Conservation (phyloP, 352 stramenopile genomes). For the Phytophthora lateralis region DNA sequence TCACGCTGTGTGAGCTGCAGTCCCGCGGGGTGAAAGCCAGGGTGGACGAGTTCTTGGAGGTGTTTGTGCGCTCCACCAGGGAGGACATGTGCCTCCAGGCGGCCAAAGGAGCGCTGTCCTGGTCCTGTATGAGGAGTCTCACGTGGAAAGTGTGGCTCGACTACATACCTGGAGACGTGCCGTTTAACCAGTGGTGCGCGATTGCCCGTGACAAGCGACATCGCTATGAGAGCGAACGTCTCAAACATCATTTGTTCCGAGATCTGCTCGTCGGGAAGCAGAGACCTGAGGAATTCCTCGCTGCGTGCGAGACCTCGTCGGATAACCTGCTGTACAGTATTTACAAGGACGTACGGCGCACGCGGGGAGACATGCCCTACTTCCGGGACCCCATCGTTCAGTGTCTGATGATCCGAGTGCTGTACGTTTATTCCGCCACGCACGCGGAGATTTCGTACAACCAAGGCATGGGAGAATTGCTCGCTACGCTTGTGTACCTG, state of each 20-base stretch:
- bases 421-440: conserved; percentile 73
- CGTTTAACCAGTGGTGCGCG: conserved; percentile 54
- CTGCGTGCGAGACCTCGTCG: conserved; percentile 50
- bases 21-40: conserved; percentile 51
- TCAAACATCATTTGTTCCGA: conserved; percentile 41
- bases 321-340: conserved; percentile 70
- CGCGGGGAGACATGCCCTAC: conserved; percentile 61
- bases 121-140: conserved; percentile 75
- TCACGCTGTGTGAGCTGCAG: conserved; percentile 69
- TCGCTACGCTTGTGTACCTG: conserved; percentile 74
- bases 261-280: conserved; percentile 36
- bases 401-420: conserved; percentile 59
- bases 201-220: conserved; percentile 42
- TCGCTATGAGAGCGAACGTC: conserved; percentile 47
- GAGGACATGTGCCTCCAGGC: conserved; percentile 60
- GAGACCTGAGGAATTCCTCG: conserved; percentile 50
- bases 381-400: conserved; percentile 59
- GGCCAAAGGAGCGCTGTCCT: conserved; percentile 66
- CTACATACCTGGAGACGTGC: conserved; percentile 48
- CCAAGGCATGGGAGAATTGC: conserved; percentile 80
- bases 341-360: conserved; percentile 75
- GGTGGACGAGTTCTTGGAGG: conserved; percentile 75
- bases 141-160: conserved; percentile 79
- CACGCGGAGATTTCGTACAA: conserved; percentile 82
- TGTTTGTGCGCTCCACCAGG: conserved; percentile 61